phyloP scores from a whole-genome alignment of 1,284 basidiomycete species.

The Rhodotorula sp. region DNA sequence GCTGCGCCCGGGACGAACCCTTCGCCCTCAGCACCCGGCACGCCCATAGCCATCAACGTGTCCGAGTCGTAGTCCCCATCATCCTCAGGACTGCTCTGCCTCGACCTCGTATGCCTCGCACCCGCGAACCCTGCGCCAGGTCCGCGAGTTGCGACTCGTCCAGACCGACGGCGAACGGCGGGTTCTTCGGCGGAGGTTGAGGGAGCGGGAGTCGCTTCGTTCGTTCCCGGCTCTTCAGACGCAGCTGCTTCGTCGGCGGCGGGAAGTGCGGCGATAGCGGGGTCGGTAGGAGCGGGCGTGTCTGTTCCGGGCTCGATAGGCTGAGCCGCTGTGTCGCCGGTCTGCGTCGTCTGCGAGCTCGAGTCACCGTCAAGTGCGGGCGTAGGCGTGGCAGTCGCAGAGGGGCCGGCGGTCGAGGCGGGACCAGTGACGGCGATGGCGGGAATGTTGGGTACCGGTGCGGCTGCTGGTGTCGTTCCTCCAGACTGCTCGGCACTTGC shows the following conservation, averaged over 20 bases:
- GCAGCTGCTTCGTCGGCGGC: not conserved
- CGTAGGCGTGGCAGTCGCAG: not conserved
- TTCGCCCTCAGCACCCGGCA: not conserved
- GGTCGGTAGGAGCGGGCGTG: not conserved
- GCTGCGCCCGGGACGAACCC: not conserved
- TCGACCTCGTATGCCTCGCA: constrained; percentile 9
- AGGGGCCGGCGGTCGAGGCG: not conserved
- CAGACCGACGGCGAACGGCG: not conserved
- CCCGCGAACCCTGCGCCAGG: not conserved
- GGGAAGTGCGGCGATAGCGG: not conserved
- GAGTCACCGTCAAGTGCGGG: not conserved
- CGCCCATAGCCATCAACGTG: not conserved
- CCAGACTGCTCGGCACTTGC: not conserved
- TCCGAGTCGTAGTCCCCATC: not conserved
- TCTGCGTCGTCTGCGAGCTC: not conserved
- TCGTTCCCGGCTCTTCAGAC: not conserved
- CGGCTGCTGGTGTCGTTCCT: not conserved
- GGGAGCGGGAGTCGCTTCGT: constrained; percentile 5
- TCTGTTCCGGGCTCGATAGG: not conserved
- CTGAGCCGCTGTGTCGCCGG: not conserved
- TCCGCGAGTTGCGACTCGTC: constrained; percentile 3
- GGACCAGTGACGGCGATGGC: not conserved
- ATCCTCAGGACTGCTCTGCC: constrained; percentile 20
- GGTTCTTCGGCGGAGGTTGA: not conserved
- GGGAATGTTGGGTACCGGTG: not conserved